Evolutionary conservation across 1,139 yeast species (phyloP).

Genomic region (Magnusiomyces fungicola): DNA sequence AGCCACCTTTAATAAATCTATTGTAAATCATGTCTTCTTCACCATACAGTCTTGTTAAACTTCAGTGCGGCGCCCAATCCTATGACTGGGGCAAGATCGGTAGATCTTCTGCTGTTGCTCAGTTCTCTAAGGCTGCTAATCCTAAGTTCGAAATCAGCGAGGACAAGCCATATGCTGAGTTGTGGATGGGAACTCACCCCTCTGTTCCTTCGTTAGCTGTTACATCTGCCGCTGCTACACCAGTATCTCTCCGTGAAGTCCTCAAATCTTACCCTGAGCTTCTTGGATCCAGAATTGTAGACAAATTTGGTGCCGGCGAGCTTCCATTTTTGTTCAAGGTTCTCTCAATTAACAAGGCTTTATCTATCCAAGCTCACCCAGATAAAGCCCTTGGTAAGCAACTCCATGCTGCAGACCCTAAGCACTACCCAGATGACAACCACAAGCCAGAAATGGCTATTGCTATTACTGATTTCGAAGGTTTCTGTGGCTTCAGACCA

Average conservation of each 20-base stretch:
- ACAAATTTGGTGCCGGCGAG: conserved; percentile 66
- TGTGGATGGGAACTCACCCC: conserved; percentile 99
- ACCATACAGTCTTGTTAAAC: conserved; percentile 9
- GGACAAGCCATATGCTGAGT: conserved; percentile 47
- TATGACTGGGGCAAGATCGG: conserved; percentile 62
- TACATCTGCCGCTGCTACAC: conserved; percentile 37
- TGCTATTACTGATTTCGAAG: conserved; percentile 92
- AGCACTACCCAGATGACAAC: conserved; percentile 93
- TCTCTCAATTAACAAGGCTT: conserved; percentile 82
- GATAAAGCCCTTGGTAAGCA: conserved; percentile 76
- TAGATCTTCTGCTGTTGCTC: conserved; percentile 76
- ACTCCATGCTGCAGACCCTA: conserved; percentile 76
- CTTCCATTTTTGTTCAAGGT: conserved; percentile 92
- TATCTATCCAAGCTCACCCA: conserved; percentile 96
- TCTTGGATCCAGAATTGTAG: conserved; percentile 49
- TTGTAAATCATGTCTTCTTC: conserved; percentile 8
- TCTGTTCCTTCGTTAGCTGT: conserved; percentile 73
- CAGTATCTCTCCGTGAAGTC: conserved; percentile 51
- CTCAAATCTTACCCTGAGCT: conserved; percentile 53
- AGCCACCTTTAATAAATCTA: background rate
- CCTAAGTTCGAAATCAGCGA: conserved; percentile 57
- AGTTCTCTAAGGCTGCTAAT: conserved; percentile 67
- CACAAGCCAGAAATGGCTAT: conserved; percentile 99
- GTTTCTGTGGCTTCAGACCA: conserved; percentile 97
- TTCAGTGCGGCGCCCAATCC: conserved; percentile 35